phyloP scores from a whole-genome alignment of 768 basidiomycete genomes.

The Trametopsis cervina region DNA sequence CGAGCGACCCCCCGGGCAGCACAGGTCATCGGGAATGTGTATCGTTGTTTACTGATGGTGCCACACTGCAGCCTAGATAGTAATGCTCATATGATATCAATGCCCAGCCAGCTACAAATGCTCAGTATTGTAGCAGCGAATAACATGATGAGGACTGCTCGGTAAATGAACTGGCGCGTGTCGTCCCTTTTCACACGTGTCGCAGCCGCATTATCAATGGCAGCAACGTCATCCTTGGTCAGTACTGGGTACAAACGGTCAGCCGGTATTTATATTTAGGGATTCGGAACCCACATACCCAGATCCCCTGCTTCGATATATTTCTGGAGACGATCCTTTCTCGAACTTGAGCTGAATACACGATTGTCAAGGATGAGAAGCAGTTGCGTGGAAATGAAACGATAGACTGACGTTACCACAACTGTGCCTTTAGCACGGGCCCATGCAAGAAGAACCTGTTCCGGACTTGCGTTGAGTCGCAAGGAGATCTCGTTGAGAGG shows the following conservation, averaged over 20 bases:
- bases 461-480: slow-evolving; percentile 43
- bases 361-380: background rate
- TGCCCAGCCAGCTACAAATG: slow-evolving; percentile 17
- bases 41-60: too few species aligned
- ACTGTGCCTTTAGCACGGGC: slow-evolving; percentile 61
- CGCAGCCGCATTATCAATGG: slow-evolving; percentile 52
- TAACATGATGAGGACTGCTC: slow-evolving; percentile 15
- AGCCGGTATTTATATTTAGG: too few species aligned
- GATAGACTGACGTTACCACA: slow-evolving; percentile 48
- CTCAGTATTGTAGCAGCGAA: slow-evolving; percentile 17
- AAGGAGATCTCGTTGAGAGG: slow-evolving; percentile 49
- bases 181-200: slow-evolving; percentile 24
- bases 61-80: too few species aligned
- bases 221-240: slow-evolving; percentile 41
- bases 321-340: slow-evolving; percentile 54
- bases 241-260: slow-evolving; percentile 35
- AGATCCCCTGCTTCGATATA: slow-evolving; percentile 67
- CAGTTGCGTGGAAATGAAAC: slow-evolving; percentile 9
- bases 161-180: slow-evolving; percentile 15
- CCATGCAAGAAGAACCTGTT: slow-evolving; percentile 72
- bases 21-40: too few species aligned
- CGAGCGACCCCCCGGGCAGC: too few species aligned
- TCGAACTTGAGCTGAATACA: slow-evolving; percentile 51
- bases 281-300: too few species aligned
- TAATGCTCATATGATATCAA: slow-evolving; percentile 17